Evolutionary conservation across 805 yeast genomes (phyloP).

Genomic region (Candida nitratophila): DNA sequence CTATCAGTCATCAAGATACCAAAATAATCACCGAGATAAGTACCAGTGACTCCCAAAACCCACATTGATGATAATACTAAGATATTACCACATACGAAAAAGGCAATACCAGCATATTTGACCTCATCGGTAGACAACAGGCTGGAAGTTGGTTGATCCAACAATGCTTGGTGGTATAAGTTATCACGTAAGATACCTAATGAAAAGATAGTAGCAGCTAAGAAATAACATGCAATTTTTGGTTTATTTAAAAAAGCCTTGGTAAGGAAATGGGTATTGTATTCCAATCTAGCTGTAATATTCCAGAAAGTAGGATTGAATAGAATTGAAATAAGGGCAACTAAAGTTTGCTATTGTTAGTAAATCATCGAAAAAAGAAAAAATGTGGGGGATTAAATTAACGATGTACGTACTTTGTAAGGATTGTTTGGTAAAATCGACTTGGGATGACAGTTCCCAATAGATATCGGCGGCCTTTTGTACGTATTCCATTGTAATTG

Average conservation of each 20-base stretch:
- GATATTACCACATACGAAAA: conserved; percentile 66
- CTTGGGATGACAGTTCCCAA: conserved; percentile 15
- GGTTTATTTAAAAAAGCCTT: conserved; percentile 62
- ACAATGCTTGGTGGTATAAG: conserved; percentile 63
- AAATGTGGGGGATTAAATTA: background rate
- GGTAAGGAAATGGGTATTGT: conserved; percentile 69
- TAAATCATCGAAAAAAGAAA: background rate
- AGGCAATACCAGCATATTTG: conserved; percentile 38
- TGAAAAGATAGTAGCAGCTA: conserved; percentile 79
- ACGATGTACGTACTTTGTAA: conserved; percentile 8
- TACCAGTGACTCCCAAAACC: conserved; percentile 90
- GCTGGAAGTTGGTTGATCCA: conserved; percentile 59
- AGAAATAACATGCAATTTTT: conserved; percentile 71
- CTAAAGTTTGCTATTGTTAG: conserved; percentile 9
- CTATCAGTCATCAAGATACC: conserved; percentile 89
- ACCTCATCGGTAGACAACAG: conserved; percentile 36
- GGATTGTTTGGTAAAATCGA: conserved; percentile 16
- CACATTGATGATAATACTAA: conserved; percentile 85
- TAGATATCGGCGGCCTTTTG: conserved; percentile 6
- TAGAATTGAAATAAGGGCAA: conserved; percentile 59
- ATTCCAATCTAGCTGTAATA: conserved; percentile 80
- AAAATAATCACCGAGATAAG: conserved; percentile 94
- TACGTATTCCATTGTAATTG: background rate
- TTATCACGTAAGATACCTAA: conserved; percentile 80
- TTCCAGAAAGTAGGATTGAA: conserved; percentile 98